Evolutionary conservation across 75 land plant species (phyloP).

Genomic region (Chamaecyparis obtusa): DNA sequence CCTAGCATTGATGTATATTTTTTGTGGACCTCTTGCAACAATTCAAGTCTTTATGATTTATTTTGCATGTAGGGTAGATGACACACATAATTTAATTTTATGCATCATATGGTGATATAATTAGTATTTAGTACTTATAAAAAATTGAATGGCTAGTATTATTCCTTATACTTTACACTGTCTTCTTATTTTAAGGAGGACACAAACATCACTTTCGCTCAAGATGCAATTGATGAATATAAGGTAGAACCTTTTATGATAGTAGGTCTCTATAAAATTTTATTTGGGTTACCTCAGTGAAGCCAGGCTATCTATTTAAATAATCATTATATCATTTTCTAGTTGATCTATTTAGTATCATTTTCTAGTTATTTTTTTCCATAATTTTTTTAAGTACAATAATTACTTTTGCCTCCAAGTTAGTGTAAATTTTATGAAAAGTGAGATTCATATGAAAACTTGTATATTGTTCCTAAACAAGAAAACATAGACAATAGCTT

Average conservation of each 20-base stretch:
- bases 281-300: not conserved
- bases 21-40: not conserved
- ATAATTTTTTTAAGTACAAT: not conserved
- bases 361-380: not conserved
- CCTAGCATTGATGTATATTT: not conserved
- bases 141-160: no score
- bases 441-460: not conserved
- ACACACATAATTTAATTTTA: not conserved
- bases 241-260: constrained; percentile 48
- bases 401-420: not conserved
- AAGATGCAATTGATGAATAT: constrained; percentile 94
- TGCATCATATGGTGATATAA: not conserved
- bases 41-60: not conserved
- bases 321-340: no score
- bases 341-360: no score
- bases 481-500: not conserved
- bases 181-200: constrained; percentile 73
- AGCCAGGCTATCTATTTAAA: not conserved
- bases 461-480: not conserved
- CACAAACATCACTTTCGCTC: constrained; percentile 90
- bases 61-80: not conserved
- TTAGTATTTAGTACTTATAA: no score
- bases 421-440: not conserved
- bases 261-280: not conserved
- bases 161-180: not conserved